Base-by-base conservation (phyloP, 2,329 filamentous ascomycete species). In the Elsinoe arachidis region DNA sequence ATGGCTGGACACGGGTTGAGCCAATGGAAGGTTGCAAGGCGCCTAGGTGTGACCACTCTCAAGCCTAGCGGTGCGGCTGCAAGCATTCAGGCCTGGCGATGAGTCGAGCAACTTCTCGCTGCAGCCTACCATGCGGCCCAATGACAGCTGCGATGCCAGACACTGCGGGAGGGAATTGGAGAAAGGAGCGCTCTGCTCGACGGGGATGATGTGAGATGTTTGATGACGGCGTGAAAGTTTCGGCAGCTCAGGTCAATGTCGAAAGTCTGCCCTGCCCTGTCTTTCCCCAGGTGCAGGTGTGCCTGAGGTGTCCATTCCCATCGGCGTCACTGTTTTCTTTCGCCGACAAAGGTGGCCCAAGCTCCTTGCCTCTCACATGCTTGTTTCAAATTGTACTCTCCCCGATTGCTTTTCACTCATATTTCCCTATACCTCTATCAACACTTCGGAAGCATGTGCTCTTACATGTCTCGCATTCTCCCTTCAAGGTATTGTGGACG, bases 21-120 rank as follows among this genome's bases (percentile, higher is more conserved):
- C 49, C 46, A 51, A 51, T 53, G 15, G 49, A 17, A 7, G 49
- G 12, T 19, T 14, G 30, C n/a, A 35, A 35, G 33, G 7, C 14
- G 49, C 49, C 33, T 53, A 39, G 34, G n/a, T 39, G 49, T 53
- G 35, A 53, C 33, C 49, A 53, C 30, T 53, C 49, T 53, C 34
- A 19, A 38, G 35, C 49, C 26, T 19, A 53, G 35, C 38, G 35
- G 49, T 53, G 17, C 49, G 34, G 33, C 49, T 53, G 49, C 49
- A 23, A 53, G 49, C 49, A 53, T 53, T 53, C 49, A 53, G 49
- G 49, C 49, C 33, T 38, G 15, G 26, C 26, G 21, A 34, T 34
- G 46, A 14, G 26, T 34, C 46, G 23, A 15, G 30, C 14, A 34
- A 21, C 15, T 9, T 23, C 12, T 19, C 41, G 41, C 41, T 46